Conservation (phyloP, 2,329 filamentous ascomycete genomes). For the Claviceps monticola region DNA sequence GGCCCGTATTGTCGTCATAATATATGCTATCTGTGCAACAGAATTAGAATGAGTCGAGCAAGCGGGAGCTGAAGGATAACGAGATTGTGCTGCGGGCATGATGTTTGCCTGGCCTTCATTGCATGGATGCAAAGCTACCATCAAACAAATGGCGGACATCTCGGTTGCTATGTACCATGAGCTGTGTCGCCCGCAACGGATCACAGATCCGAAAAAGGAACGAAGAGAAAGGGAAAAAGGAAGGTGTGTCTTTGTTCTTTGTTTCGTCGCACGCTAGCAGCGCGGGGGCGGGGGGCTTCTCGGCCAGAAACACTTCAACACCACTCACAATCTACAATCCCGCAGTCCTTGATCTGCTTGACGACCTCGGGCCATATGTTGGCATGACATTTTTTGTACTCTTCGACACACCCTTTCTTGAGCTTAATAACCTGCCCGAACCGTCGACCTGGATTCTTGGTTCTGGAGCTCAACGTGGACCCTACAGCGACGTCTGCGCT, state of each 20-base stretch:
- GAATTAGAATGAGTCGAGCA: background rate
- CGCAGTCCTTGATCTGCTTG: conserved; percentile 60
- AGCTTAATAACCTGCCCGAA: conserved; percentile 63
- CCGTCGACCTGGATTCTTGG: conserved; percentile 34
- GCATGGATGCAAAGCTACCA: background rate
- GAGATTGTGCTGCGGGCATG: background rate
- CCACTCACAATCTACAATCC: conserved; percentile 55
- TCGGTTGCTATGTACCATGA: background rate
- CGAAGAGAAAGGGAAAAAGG: background rate
- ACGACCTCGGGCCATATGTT: conserved; percentile 67
- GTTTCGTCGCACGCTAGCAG: background rate
- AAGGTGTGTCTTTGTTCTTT: background rate
- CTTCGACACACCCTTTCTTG: conserved; percentile 48
- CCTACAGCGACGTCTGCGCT: background rate
- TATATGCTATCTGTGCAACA: conserved; percentile 51
- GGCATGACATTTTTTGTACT: conserved; percentile 63
- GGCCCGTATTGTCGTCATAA: conserved; percentile 46
- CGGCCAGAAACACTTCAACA: background rate
- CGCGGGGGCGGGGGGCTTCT: background rate
- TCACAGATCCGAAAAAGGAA: background rate
- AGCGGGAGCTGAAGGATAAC: background rate
- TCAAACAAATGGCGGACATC: background rate
- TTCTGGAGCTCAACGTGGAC: conserved; percentile 6
- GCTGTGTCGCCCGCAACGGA: background rate
- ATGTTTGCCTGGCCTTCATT: background rate